Evolutionary conservation across 192 early-diverging fungal species (phyloP).

Genomic region (Geranomyces michiganensis): DNA sequence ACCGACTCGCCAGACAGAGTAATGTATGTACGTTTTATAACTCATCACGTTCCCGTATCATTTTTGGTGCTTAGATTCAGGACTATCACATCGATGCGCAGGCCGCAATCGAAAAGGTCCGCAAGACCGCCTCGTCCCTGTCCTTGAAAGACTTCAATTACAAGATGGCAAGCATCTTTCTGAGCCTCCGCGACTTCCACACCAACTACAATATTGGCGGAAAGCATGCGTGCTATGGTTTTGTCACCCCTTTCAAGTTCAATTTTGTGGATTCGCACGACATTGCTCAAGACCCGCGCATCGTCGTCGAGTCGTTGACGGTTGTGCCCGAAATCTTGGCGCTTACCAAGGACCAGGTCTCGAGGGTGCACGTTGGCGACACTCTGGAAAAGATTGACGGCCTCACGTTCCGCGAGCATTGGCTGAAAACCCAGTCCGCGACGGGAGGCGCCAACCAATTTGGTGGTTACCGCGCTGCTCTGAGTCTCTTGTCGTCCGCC

Average conservation of each 20-base stretch:
- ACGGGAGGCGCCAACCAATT: conserved; percentile 13
- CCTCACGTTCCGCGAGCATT: conserved; percentile 21
- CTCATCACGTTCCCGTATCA: too few relatives aligned
- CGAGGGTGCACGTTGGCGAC: conserved; percentile 2
- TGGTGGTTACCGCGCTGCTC: conserved; percentile 25
- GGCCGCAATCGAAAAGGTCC: conserved; percentile 5
- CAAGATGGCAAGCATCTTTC: conserved; percentile 23
- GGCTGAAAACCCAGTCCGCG: background rate
- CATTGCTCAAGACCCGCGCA: conserved; percentile 1
- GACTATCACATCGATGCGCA: conserved; percentile 23
- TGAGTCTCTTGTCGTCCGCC: background rate
- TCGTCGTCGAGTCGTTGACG: background rate
- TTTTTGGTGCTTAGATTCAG: background rate
- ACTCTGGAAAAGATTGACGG: conserved; percentile 12
- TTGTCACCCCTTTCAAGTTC: conserved; percentile 15
- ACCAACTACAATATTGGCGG: conserved; percentile 29
- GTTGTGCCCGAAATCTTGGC: background rate
- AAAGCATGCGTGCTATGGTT: conserved; percentile 19
- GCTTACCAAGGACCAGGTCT: background rate
- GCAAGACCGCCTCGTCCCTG: conserved; percentile 15
- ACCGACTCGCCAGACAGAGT: too few relatives aligned
- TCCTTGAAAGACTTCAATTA: conserved; percentile 31
- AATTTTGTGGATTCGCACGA: conserved; percentile 7
- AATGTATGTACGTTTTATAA: too few relatives aligned
- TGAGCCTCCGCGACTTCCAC: conserved; percentile 33